A percentile compares a stretch with the other conserved stretches of the same genome.
Evolutionary conservation across 75 land plant species (phyloP).

Genomic region (Cunninghamia lanceolata): DNA sequence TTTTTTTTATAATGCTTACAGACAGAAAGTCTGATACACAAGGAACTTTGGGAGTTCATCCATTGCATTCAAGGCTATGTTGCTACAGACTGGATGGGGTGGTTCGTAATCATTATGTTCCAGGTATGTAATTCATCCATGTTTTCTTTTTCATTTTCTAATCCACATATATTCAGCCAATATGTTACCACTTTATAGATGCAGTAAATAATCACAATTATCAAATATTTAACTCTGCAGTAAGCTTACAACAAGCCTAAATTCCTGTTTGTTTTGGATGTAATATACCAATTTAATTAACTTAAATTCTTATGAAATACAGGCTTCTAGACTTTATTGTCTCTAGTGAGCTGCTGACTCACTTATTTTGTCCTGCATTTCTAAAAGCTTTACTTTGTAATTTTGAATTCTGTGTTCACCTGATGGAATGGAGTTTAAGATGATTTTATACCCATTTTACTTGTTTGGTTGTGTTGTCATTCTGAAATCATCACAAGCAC

Average conservation of each 20-base stretch:
- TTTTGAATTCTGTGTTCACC: not conserved
- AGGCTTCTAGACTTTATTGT: not conserved
- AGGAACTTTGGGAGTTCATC: slow-evolving; percentile 18
- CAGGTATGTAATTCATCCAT: slow-evolving; percentile 32
- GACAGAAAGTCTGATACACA: slow-evolving; percentile 23
- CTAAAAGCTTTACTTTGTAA: not conserved
- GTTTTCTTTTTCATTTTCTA: not conserved
- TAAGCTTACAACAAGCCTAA: not conserved
- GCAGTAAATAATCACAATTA: not conserved
- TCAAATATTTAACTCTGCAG: too few relatives aligned
- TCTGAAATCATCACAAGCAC: not conserved
- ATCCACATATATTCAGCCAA: not conserved
- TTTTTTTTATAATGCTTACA: slow-evolving; percentile 11
- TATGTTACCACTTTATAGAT: not conserved
- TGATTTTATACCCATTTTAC: not conserved
- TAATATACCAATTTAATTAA: not conserved
- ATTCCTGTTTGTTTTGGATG: not conserved
- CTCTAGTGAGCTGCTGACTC: not conserved
- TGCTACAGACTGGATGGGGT: slow-evolving; percentile 33
- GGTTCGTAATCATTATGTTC: slow-evolving; percentile 24
- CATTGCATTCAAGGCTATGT: slow-evolving; percentile 28
- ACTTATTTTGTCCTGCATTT: not conserved
- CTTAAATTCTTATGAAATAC: not conserved
- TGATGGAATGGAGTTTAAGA: not conserved
- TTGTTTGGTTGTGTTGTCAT: not conserved